A percentile compares a stretch with the other conserved stretches of the same genome.
phyloP scores from a whole-genome alignment of 2,329 filamentous ascomycete species.

The Claviceps sp. region DNA sequence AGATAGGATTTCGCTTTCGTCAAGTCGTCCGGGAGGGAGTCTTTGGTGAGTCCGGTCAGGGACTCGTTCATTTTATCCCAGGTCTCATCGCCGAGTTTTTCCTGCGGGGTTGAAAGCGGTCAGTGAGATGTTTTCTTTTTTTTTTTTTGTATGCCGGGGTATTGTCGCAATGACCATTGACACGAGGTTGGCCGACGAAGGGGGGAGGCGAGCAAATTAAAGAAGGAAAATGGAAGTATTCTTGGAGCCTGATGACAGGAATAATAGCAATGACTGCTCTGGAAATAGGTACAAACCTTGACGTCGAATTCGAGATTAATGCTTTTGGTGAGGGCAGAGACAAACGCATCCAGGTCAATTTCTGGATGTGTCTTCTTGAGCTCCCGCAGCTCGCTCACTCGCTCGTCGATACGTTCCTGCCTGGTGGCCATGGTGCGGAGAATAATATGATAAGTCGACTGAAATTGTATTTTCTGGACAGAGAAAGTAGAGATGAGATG shows the following conservation, averaged over 20 bases:
- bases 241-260: neutral
- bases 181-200: no score
- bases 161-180: no score
- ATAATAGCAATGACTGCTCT: no score
- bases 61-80: neutral
- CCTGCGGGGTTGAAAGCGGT: neutral
- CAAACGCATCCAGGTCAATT: neutral
- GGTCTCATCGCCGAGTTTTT: neutral
- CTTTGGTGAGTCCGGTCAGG: neutral
- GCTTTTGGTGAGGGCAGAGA: neutral
- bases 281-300: neutral
- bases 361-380: neutral
- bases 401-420: neutral
- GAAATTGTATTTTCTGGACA: no score
- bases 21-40: neutral
- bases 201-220: neutral
- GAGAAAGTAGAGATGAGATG: no score
- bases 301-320: neutral
- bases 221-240: neutral
- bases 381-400: neutral
- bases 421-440: neutral
- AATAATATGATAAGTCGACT: no score
- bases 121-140: neutral
- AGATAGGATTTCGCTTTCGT: neutral
- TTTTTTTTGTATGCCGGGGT: neutral